phyloP scores from a whole-genome alignment of 1,139 yeast genomes.

The Candida dubliniensis region DNA sequence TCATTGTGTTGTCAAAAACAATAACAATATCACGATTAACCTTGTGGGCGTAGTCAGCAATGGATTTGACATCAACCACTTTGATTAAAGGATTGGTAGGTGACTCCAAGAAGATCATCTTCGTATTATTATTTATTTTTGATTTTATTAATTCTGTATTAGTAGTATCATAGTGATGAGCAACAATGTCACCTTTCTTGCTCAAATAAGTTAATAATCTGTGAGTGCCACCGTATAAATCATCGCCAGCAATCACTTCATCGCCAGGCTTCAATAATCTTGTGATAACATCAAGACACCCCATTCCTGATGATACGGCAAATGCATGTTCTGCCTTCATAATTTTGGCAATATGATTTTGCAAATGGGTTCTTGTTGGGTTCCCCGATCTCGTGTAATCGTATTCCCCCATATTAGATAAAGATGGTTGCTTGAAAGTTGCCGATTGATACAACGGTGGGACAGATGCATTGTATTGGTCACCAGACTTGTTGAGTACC shows the following conservation, averaged over 20 bases:
- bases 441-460: conserved; percentile 93
- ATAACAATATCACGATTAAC: conserved; percentile 69
- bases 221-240: conserved; percentile 90
- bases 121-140: conserved; percentile 53
- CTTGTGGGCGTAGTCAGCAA: conserved; percentile 64
- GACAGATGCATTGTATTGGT: conserved; percentile 77
- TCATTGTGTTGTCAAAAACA: conserved; percentile 94
- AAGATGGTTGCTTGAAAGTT: conserved; percentile 81
- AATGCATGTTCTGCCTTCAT: conserved; percentile 72
- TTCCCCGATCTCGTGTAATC: conserved; percentile 95
- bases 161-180: conserved; percentile 82
- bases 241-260: conserved; percentile 89
- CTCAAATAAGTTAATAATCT: conserved; percentile 74
- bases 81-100: conserved; percentile 93
- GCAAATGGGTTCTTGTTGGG: conserved; percentile 83
- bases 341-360: conserved; percentile 71
- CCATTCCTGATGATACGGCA: conserved; percentile 92
- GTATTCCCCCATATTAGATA: conserved; percentile 77
- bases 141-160: conserved; percentile 58
- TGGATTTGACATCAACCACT: conserved; percentile 73
- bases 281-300: conserved; percentile 82
- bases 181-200: conserved; percentile 65
- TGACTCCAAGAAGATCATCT: conserved; percentile 78
- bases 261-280: conserved; percentile 74
- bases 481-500: conserved; percentile 64